These are phyloP conservation scores for Turnera subulata DNA, from an alignment of 345 rosid genomes.

Conservation along the genomic window DNA sequence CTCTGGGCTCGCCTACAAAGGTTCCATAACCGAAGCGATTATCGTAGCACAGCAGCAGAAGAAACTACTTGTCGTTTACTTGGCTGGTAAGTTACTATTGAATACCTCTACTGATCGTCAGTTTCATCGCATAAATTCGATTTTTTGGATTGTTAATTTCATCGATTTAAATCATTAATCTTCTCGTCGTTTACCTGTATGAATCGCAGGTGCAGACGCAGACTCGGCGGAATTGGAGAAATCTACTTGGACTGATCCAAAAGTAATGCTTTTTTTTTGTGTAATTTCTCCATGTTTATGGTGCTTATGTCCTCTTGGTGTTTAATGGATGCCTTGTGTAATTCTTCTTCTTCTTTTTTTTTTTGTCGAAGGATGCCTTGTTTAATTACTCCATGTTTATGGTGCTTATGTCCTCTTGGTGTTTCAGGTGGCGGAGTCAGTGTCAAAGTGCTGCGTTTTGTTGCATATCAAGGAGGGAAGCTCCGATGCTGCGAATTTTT, in stretches of 20 bases:
- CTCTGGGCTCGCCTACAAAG: constrained; percentile 54
- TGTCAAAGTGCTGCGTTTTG: constrained; percentile 71
- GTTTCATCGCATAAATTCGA: background rate
- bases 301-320: background rate
- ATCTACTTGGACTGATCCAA: constrained; percentile 55
- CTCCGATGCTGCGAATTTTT: constrained; percentile 59
- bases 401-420: background rate
- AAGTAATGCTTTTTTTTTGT: constrained; percentile 26
- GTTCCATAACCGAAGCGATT: constrained; percentile 72
- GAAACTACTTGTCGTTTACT: constrained; percentile 82
- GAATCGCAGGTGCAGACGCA: constrained; percentile 46
- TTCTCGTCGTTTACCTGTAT: constrained; percentile 1
- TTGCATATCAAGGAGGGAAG: constrained; percentile 59
- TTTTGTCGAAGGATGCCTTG: too few relatives aligned
- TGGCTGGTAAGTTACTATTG: constrained; percentile 47
- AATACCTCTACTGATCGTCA: background rate
- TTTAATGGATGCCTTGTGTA: background rate
- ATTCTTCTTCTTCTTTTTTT: too few relatives aligned
- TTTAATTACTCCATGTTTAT: background rate
- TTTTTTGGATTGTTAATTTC: background rate
- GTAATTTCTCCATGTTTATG: background rate
- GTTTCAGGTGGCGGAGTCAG: constrained; percentile 59
- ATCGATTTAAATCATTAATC: background rate
- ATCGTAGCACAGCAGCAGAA: constrained; percentile 57
- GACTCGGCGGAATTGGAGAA: constrained; percentile 52